These are phyloP conservation scores for Aspergillus fumigatus DNA, from an alignment of 2,329 filamentous ascomycete genomes.

Conservation along the genomic window DNA sequence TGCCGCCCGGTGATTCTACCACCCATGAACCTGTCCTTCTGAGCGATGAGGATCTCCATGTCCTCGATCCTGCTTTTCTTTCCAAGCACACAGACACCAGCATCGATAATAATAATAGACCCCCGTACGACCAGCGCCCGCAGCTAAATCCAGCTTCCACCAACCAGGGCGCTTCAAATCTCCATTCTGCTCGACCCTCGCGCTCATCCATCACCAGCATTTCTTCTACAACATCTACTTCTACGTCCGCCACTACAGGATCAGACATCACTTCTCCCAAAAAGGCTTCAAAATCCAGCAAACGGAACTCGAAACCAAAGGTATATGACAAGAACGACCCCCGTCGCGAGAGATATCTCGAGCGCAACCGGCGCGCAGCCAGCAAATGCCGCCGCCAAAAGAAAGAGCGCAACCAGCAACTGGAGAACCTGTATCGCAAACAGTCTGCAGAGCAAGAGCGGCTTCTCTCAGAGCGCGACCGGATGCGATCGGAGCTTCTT, in stretches of 20 bases:
- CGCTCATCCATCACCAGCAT: not conserved
- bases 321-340: slow-evolving; percentile 6
- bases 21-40: not conserved
- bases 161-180: not conserved
- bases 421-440: not conserved
- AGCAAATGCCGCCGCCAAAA: not conserved
- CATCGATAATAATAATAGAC: not conserved
- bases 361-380: slow-evolving; percentile 1
- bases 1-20: not conserved
- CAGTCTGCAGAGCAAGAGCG: not conserved
- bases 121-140: not conserved
- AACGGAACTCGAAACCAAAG: not conserved
- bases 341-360: slow-evolving; percentile 30
- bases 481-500: not conserved
- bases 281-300: not conserved
- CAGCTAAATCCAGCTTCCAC: not conserved
- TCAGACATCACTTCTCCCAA: not conserved
- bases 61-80: not conserved
- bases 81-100: not conserved
- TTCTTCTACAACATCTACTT: not conserved
- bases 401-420: not conserved
- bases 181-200: not conserved
- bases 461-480: not conserved
- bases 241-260: not conserved
- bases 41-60: not conserved